These are phyloP conservation scores for Esteya vermicola DNA, from an alignment of 2,329 filamentous ascomycete genomes.

Conservation along the genomic window DNA sequence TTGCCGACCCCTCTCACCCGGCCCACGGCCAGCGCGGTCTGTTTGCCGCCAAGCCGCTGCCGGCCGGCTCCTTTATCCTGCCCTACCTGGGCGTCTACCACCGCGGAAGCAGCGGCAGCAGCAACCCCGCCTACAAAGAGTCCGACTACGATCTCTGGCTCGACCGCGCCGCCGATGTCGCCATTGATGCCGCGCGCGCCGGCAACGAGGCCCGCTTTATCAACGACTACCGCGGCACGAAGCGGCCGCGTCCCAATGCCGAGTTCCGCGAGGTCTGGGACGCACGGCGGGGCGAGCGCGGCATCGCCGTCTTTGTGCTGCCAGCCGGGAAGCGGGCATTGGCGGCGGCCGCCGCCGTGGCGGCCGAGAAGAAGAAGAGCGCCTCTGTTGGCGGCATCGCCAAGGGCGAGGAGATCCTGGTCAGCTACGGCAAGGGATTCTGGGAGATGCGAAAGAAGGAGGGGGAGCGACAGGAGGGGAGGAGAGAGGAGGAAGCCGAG, in stretches of 20 bases:
- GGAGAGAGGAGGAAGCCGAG: neutral
- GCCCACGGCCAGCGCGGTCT: conserved; percentile 44
- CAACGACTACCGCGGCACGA: conserved; percentile 51
- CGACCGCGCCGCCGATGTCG: conserved; percentile 38
- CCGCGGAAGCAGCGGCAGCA: conserved; percentile 17
- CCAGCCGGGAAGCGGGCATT: conserved; percentile 23
- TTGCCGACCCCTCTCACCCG: conserved; percentile 36
- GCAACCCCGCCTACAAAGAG: conserved; percentile 18
- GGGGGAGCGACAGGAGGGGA: conserved; percentile 4
- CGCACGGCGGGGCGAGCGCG: conserved; percentile 31
- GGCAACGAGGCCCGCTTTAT: conserved; percentile 54
- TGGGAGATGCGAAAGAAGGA: conserved; percentile 37
- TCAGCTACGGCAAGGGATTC: conserved; percentile 56
- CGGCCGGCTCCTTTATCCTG: conserved; percentile 41
- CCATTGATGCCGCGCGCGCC: conserved; percentile 41
- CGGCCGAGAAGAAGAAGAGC: too few relatives aligned
- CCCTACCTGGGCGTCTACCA: conserved; percentile 49
- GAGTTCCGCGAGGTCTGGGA: conserved; percentile 48
- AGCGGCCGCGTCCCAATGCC: conserved; percentile 31
- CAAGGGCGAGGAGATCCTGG: conserved; percentile 49
- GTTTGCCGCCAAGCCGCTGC: conserved; percentile 39
- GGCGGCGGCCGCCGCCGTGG: neutral
- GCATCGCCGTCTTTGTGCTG: conserved; percentile 45
- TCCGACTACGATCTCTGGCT: conserved; percentile 54
- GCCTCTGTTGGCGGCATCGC: conserved; percentile 25